Conservation (phyloP, 805 yeast species). For the Wickerhamiella qilinensis region DNA sequence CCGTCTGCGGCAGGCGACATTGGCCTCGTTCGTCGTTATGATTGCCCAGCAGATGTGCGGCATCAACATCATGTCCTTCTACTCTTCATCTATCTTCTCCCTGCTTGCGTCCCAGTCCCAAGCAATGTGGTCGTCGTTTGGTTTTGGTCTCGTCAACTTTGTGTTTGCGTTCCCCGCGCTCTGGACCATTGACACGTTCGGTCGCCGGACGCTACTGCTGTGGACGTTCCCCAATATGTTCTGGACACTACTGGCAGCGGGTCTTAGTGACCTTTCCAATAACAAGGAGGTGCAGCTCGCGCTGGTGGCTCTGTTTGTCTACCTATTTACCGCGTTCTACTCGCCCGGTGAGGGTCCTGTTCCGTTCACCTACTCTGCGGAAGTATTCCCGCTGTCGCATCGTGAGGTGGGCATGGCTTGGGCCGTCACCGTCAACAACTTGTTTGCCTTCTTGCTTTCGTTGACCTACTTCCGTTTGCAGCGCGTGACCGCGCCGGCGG, state of each 20-base stretch:
- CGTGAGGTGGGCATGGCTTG: slow-evolving; percentile 16
- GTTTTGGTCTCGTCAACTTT: slow-evolving; percentile 70
- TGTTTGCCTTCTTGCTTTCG: slow-evolving; percentile 42
- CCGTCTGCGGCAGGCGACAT: slow-evolving; percentile 68
- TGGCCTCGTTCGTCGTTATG: slow-evolving; percentile 70
- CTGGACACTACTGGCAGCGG: slow-evolving; percentile 32
- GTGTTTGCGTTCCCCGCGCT: slow-evolving; percentile 73
- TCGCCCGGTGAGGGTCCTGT: slow-evolving; percentile 83
- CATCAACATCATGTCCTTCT: slow-evolving; percentile 74
- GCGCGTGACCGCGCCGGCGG: slow-evolving; percentile 39
- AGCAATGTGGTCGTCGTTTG: slow-evolving; percentile 69
- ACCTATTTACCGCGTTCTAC: slow-evolving; percentile 55
- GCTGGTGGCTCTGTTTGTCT: slow-evolving; percentile 55
- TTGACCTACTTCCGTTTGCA: slow-evolving; percentile 67
- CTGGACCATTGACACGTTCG: slow-evolving; percentile 60
- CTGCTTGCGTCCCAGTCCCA: slow-evolving; percentile 16
- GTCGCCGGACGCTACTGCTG: slow-evolving; percentile 46
- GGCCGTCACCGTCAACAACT: slow-evolving; percentile 33
- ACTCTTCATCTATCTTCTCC: slow-evolving; percentile 60
- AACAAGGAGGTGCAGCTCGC: slow-evolving; percentile 38
- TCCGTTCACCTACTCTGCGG: slow-evolving; percentile 70
- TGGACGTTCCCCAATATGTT: slow-evolving; percentile 46
- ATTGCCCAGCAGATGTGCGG: slow-evolving; percentile 90
- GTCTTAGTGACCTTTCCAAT: slow-evolving; percentile 55
- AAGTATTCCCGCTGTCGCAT: slow-evolving; percentile 25